Conservation (phyloP, 108 stramenopile species). For the Aurantiochytrium sp. region DNA sequence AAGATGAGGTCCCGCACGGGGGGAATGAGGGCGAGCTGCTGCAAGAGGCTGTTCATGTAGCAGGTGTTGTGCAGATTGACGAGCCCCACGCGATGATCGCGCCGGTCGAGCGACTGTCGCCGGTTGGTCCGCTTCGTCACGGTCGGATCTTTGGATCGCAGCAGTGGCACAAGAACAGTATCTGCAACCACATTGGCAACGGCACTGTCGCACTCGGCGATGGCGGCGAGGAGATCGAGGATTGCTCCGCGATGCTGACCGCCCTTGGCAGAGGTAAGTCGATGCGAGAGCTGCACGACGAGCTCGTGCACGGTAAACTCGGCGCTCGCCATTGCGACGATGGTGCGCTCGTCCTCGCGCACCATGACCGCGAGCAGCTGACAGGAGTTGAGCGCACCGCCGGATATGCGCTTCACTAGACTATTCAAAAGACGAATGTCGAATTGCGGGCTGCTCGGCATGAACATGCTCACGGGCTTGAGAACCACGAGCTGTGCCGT, state of each 20-base stretch:
- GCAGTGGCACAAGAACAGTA: neutral
- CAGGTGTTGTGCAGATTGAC: slow-evolving; percentile 96
- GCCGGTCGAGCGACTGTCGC: neutral
- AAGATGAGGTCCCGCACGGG: neutral
- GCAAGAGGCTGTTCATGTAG: slow-evolving; percentile 90
- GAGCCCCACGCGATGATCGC: slow-evolving; percentile 73
- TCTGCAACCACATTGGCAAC: neutral
- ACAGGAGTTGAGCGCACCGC: neutral
- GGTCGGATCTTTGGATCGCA: neutral
- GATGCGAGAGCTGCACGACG: neutral
- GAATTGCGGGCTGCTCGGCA: neutral
- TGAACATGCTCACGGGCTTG: neutral
- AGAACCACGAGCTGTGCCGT: neutral
- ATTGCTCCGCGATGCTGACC: neutral
- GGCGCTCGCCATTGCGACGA: neutral
- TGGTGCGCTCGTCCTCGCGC: neutral
- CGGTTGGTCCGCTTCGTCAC: neutral
- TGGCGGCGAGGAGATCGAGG: neutral
- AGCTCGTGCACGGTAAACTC: neutral
- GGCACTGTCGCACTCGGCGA: neutral
- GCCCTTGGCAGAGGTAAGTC: neutral
- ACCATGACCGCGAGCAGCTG: neutral
- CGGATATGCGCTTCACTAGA: neutral
- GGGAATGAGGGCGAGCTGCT: neutral
- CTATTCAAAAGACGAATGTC: neutral